Evolutionary conservation across 345 rosid genomes (phyloP), one percentile per base, ranked within the genome.

Genomic region (Linum trigynum): DNA sequence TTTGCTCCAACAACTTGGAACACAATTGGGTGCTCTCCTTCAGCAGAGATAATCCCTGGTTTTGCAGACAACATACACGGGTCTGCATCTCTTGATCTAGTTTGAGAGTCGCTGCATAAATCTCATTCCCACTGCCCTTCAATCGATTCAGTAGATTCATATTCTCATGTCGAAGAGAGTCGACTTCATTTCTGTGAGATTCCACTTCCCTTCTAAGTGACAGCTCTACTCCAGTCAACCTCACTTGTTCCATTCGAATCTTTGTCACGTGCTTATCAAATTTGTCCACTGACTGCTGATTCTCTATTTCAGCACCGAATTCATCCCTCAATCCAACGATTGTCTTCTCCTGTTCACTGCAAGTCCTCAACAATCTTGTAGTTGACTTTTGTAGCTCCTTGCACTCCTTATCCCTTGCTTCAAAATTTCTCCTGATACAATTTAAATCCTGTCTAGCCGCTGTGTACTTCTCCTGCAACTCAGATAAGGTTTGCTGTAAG

Each of bases 321-420:
- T 69, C 85, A 71, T 76, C 86, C 63, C 77, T 78, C 78, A 95
- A 81, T n/a, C 91, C 97, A 60, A 80, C 88, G 38, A 91, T 85
- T 61, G 97, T 82, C 78, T 83, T 95, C 77, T 77, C 95, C 74
- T 94, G 99, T 57, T 89, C 96, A 66, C 69, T 85, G 82, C 91
- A 83, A 43, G 87, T 84, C 75, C 95, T 85, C 66, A 78, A 63
- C 71, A 87, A 77, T 74, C 87, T 83, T 8, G 91, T 23, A 51
- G 78, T 78, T 50, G 95, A 88, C 75, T 84, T 91, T 62, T 91
- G 97, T 74, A 86, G 72, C 67, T 87, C 96, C 80, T 78, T 91
- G 80, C 96, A 91, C 75, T 95, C 99, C 66, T 79, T 82, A 57
- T 88, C 90, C 81, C 89, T 95, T 80, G 89, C 97, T 71, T 80